Evolutionary conservation across 441 rosid genomes (phyloP), one percentile per base, ranked within the genome.

Genomic region (Populus tomentosa): DNA sequence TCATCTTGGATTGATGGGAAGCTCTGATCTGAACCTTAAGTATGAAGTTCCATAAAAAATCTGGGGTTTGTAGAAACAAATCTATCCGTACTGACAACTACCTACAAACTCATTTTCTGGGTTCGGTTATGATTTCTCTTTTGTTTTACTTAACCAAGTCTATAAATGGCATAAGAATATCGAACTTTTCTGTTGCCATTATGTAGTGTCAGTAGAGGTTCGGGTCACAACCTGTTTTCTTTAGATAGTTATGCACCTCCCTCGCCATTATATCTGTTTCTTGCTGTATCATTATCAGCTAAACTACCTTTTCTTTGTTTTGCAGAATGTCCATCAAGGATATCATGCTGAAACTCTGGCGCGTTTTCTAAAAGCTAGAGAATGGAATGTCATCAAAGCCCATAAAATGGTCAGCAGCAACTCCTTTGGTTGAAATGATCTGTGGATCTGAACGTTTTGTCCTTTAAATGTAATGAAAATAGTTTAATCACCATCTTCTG

Each of bases 361-460:
- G 63, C 99, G 98, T 30, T 95, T 95, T 84, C 88, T 95, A 40
- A 94, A 89, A 83, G 99, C 98, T 46, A 85, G 99, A 82, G 99
- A 94, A 36, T 86, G 93, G 87, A 91, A 89, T 84, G 88, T 92
- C 77, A 35, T 80, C 76, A 94, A 95, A 87, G 97, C 99, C 75
- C 90, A 94, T 85, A 86, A 84, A 86, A 94, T 95, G 99, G 99
- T 95, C 75, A 77, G 88, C 74, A 20, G 38, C 30, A 46, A 66
- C 71, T 62, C 20, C 59, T 67, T 74, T 42, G 2, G 13, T 79
- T 13, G 24, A 69, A 64, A 38, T 36, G 10, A 56, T 28, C 61
- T 70, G 66, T 36, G 64, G 71, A 67, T 13, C 21, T 35, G 10
- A 16, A 53, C 30, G 11, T 7, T 59, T 61, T 61, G 16, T 63